Base-by-base conservation (phyloP, 2,329 filamentous ascomycete species). In the Mariannaea sp. region DNA sequence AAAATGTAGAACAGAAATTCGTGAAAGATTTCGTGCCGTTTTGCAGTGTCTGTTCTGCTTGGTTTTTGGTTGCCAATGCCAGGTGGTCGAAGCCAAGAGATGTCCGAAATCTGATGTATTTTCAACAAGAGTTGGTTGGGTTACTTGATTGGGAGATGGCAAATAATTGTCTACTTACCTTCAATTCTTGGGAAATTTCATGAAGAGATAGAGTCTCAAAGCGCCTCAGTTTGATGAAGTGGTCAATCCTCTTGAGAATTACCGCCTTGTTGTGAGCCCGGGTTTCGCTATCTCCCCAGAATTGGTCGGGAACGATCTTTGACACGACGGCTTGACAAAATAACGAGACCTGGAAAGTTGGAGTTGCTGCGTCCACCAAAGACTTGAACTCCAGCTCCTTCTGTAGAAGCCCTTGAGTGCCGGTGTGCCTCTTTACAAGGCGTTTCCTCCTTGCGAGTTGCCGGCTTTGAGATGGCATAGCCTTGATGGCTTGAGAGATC, bases 1-100 rank as follows among this genome's bases (percentile, higher is more conserved):
- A 99, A 94, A 4, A 96, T 61, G 69, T 92, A 99, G 73, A 97
- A 97, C 6, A 97, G 65, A 53, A 97, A 86, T 69, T 99, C 94
- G 47, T 85, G 74, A 42, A 97, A 83, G 0, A 97, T 79, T 66
- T 97, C 89, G 20, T 75, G 77, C 9, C 92, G 86, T 71, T 97
- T 97, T 6, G 75, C 73, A 24, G 82, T 77, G 66, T 97, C 93
- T 0, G 87, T 86, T 54, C 79, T 77, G 55, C 88, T 88, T 43
- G 88, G 76, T 49, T 87, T 92, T 8, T 70, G 65, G 2, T 68
- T 70, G 12, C 69, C 62, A 1, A 79, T 68, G 10, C 71, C 71
- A 1, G 81, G 80, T 27, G 83, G 80, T 16, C 77, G 77, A 45
- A 97, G 82, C 94, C 94, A 99, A 9, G 77, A 70, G 54, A 96